Conservation (phyloP, 352 stramenopile species). For the Discostella stelligera region DNA sequence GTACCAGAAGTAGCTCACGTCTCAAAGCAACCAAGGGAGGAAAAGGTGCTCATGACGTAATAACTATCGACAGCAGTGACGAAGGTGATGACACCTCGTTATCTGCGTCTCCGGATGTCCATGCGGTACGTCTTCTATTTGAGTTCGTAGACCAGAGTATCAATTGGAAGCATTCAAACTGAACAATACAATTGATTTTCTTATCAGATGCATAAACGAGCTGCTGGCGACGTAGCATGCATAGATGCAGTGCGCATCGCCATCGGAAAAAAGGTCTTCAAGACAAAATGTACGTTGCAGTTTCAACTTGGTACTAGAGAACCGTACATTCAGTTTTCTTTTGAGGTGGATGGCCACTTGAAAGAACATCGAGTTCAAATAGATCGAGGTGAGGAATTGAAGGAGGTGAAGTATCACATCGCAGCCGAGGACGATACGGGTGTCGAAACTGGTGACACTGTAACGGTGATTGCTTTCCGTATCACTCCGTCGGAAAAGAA, state of each 20-base stretch:
- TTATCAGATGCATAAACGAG: constrained; percentile 6
- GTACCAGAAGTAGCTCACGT: constrained; percentile 15
- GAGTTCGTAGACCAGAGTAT: not conserved
- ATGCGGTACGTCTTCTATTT: constrained; percentile 6
- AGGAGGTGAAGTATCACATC: constrained; percentile 56
- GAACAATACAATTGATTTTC: constrained; percentile 5
- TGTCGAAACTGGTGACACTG: constrained; percentile 29
- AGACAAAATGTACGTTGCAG: constrained; percentile 41
- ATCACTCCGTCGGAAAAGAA: constrained; percentile 44
- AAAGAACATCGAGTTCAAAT: constrained; percentile 23
- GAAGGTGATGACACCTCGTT: constrained; percentile 30
- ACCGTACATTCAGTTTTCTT: constrained; percentile 52
- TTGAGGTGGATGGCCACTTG: constrained; percentile 15
- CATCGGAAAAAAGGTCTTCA: constrained; percentile 55
- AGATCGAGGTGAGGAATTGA: constrained; percentile 36
- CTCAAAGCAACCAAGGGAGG: constrained; percentile 12
- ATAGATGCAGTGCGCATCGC: constrained; percentile 58
- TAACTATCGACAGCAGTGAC: constrained; percentile 42
- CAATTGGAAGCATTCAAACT: not conserved
- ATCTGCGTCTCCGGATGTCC: constrained; percentile 9
- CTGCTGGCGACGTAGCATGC: constrained; percentile 30
- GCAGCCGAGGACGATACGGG: constrained; percentile 33
- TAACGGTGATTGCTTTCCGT: constrained; percentile 51
- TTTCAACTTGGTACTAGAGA: constrained; percentile 44
- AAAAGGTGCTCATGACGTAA: constrained; percentile 17